A percentile compares a stretch with the other conserved stretches of the same genome.
These are phyloP conservation scores for Xerocomus brunneocitrinus DNA, from an alignment of 768 basidiomycete genomes.

Conservation along the genomic window DNA sequence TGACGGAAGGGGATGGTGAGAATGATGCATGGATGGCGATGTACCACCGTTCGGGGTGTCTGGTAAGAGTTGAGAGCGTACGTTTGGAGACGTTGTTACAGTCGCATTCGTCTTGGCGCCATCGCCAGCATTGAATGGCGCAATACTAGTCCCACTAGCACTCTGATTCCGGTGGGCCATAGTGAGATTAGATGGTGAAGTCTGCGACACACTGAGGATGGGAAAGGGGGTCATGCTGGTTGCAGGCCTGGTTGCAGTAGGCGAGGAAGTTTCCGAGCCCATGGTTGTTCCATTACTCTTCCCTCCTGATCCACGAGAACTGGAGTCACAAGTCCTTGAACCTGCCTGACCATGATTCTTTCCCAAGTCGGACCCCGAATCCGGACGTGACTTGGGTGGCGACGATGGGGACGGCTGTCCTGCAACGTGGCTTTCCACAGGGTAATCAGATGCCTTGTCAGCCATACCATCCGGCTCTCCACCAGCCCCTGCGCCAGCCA, in stretches of 20 bases:
- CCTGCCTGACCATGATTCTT: not conserved
- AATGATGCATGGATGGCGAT: not conserved
- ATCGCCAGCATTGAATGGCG: not conserved
- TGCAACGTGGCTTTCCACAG: not conserved
- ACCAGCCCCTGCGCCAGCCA: constrained; percentile 2
- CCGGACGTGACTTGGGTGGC: constrained; percentile 1
- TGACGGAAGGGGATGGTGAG: constrained; percentile 11
- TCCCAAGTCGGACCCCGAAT: constrained; percentile 1
- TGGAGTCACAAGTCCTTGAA: not conserved
- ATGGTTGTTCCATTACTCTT: not conserved
- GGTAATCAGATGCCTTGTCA: constrained; percentile 2
- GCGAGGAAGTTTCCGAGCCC: not conserved
- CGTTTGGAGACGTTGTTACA: constrained; percentile 1
- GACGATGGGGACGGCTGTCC: not conserved
- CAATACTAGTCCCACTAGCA: not conserved
- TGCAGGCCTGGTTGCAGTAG: not conserved
- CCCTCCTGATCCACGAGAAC: not conserved
- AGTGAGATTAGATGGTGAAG: not conserved
- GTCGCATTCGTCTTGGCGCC: constrained; percentile 8
- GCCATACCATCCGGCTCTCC: constrained; percentile 9
- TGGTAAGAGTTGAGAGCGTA: not conserved
- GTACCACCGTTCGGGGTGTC: not conserved
- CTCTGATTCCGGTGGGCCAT: not conserved
- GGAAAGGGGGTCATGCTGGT: constrained; percentile 16
- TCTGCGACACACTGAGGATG: constrained; percentile 15